Percentiles rank a stretch among this genome's conserved stretches.
These are phyloP conservation scores for Boeremia lycopersici DNA, from an alignment of 2,329 filamentous ascomycete genomes.

Conservation along the genomic window DNA sequence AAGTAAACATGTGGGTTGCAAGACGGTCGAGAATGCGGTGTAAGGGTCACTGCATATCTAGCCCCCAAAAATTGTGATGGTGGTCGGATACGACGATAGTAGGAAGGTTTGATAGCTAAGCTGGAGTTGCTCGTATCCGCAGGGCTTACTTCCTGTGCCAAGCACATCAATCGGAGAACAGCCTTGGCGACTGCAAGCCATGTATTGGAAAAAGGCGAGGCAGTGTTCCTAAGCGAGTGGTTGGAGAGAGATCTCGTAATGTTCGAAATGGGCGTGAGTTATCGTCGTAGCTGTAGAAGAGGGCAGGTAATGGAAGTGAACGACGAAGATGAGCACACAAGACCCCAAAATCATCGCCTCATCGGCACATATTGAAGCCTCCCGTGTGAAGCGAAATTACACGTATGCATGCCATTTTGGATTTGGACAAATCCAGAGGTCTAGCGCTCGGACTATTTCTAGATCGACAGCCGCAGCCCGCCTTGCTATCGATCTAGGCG, in stretches of 20 bases:
- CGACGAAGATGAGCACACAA: not conserved
- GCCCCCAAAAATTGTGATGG: not conserved
- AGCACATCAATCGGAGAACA: conserved; percentile 2
- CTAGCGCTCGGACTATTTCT: conserved; percentile 1
- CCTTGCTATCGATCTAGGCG: conserved; percentile 5
- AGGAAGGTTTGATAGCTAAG: not conserved
- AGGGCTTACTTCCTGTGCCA: conserved; percentile 6
- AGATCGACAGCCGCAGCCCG: not conserved
- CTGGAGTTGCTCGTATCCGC: not conserved
- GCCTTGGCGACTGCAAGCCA: conserved; percentile 16
- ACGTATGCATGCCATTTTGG: not conserved
- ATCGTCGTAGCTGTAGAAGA: not conserved
- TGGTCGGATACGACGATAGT: not conserved
- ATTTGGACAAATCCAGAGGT: not conserved
- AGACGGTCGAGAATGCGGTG: not conserved
- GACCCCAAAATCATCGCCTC: not conserved
- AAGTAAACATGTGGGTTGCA: not conserved
- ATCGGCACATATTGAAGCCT: conserved; percentile 1
- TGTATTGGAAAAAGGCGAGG: conserved; percentile 9
- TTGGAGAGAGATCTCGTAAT: not conserved
- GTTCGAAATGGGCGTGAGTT: not conserved
- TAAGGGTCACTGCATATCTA: not conserved
- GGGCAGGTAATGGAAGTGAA: not conserved
- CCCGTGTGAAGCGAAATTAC: conserved; percentile 5
- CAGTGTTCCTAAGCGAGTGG: not conserved